phyloP scores from a whole-genome alignment of 2,329 filamentous ascomycete genomes.

The Neoscytalidium dimidiatum region DNA sequence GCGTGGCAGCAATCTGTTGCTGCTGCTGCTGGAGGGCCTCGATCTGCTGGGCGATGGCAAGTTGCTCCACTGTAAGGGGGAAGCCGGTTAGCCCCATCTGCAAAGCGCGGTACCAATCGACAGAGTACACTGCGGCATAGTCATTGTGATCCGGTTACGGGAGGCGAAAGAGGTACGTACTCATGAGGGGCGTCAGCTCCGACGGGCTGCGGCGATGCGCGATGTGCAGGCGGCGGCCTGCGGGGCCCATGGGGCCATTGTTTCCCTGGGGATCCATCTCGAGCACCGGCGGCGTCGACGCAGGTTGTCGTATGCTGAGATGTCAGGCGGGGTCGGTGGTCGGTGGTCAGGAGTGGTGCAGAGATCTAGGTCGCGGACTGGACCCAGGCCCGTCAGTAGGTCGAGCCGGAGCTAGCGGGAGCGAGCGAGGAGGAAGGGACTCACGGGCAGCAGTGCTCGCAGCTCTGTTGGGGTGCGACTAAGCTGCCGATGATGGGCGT shows the following conservation, averaged over 20 bases:
- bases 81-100: constrained; percentile 24
- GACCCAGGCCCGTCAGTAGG: constrained; percentile 5
- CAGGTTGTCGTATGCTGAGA: constrained; percentile 11
- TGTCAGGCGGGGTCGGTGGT: constrained; percentile 10
- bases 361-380: constrained; percentile 13
- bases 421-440: constrained; percentile 18
- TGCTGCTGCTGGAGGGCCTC: constrained; percentile 97
- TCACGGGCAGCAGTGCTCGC: constrained; percentile 14
- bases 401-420: constrained; percentile 18
- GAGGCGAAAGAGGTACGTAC: constrained; percentile 60
- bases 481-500: constrained; percentile 14
- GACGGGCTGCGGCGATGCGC: constrained; percentile 96
- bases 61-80: constrained; percentile 77
- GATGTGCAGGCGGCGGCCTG: constrained; percentile 91
- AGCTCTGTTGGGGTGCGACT: constrained; percentile 10
- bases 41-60: constrained; percentile 97
- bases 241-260: constrained; percentile 61
- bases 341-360: constrained; percentile 14
- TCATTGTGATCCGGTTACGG: constrained; percentile 31
- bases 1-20: constrained; percentile 93
- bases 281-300: background rate
- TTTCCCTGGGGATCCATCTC: constrained; percentile 57
- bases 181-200: constrained; percentile 95
- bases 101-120: background rate
- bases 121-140: constrained; percentile 14